These are phyloP conservation scores for Nymphaea thermarum DNA, from an alignment of 164 flowering plant species.

Conservation along the genomic window DNA sequence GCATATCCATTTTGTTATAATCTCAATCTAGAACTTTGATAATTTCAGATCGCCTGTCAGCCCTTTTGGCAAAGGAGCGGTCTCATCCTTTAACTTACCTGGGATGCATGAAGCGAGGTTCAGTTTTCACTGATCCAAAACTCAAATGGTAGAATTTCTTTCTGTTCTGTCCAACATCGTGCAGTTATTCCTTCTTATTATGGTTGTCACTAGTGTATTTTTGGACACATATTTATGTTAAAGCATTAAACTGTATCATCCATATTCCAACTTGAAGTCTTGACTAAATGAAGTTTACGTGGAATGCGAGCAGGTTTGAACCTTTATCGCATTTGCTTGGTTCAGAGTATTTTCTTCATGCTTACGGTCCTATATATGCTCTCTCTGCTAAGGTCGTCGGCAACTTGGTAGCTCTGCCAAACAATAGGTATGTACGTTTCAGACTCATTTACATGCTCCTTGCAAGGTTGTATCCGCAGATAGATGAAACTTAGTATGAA, in stretches of 20 bases:
- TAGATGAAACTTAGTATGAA: background rate
- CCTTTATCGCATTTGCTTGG: slow-evolving; percentile 71
- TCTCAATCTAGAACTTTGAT: too few relatives aligned
- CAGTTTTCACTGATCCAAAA: slow-evolving; percentile 78
- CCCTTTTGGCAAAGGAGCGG: slow-evolving; percentile 78
- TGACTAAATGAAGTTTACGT: too few relatives aligned
- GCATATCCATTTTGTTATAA: too few relatives aligned
- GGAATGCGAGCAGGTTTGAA: slow-evolving; percentile 58
- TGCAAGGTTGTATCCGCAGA: too few relatives aligned
- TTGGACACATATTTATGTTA: background rate
- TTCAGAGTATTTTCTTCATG: slow-evolving; percentile 89
- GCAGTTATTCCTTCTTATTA: background rate
- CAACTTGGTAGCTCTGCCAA: slow-evolving; percentile 69
- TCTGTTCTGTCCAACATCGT: background rate
- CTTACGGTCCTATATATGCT: slow-evolving; percentile 96
- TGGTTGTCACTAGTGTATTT: background rate
- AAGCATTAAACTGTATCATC: background rate
- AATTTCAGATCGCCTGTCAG: slow-evolving; percentile 65
- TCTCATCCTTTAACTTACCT: slow-evolving; percentile 66
- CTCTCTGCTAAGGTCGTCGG: slow-evolving; percentile 93
- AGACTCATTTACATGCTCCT: background rate
- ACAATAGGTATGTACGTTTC: slow-evolving; percentile 46
- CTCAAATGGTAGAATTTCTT: slow-evolving; percentile 62
- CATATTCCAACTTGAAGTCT: background rate
- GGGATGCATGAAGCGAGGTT: slow-evolving; percentile 94